Conservation (phyloP, 495 filamentous ascomycete genomes). For the Daldinia grandis region DNA sequence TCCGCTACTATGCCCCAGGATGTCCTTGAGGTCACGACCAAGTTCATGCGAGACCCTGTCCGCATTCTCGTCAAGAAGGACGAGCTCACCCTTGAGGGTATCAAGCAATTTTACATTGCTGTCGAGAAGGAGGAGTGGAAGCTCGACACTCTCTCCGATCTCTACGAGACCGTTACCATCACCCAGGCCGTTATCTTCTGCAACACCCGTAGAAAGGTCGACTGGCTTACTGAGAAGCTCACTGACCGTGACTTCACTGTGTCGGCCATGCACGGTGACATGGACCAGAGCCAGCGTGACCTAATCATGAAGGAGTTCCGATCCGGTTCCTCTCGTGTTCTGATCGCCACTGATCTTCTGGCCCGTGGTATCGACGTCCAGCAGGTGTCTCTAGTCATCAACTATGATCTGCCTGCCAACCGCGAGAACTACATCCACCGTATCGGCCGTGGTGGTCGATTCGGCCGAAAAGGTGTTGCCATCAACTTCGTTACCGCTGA, state of each 20-base stretch:
- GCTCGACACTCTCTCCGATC: slow-evolving; percentile 96
- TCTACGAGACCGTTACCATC: slow-evolving; percentile 99
- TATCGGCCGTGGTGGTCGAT: slow-evolving; percentile 98
- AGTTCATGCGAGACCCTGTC: slow-evolving; percentile 99
- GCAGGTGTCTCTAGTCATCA: slow-evolving; percentile 99
- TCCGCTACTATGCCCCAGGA: slow-evolving; percentile 99
- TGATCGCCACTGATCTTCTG: slow-evolving; percentile 96
- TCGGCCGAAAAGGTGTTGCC: slow-evolving; percentile 99
- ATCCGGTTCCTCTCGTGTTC: slow-evolving; percentile 93
- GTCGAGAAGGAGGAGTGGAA: slow-evolving; percentile 99
- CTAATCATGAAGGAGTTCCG: slow-evolving; percentile 99
- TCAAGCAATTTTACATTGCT: slow-evolving; percentile 99
- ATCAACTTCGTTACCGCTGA: slow-evolving; percentile 99
- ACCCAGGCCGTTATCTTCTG: slow-evolving; percentile 99
- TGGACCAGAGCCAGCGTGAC: slow-evolving; percentile 97
- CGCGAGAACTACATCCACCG: slow-evolving; percentile 99
- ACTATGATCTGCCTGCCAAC: slow-evolving; percentile 98
- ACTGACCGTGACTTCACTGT: slow-evolving; percentile 98
- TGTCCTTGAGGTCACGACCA: slow-evolving; percentile 98
- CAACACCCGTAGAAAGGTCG: slow-evolving; percentile 99
- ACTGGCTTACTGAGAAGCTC: slow-evolving; percentile 99
- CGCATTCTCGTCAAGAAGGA: slow-evolving; percentile 99
- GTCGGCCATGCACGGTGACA: slow-evolving; percentile 99
- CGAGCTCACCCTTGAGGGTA: slow-evolving; percentile 97
- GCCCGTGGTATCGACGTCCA: slow-evolving; percentile 99